Base-by-base conservation (phyloP, 768 basidiomycete species). In the Boletus tomentosulus region DNA sequence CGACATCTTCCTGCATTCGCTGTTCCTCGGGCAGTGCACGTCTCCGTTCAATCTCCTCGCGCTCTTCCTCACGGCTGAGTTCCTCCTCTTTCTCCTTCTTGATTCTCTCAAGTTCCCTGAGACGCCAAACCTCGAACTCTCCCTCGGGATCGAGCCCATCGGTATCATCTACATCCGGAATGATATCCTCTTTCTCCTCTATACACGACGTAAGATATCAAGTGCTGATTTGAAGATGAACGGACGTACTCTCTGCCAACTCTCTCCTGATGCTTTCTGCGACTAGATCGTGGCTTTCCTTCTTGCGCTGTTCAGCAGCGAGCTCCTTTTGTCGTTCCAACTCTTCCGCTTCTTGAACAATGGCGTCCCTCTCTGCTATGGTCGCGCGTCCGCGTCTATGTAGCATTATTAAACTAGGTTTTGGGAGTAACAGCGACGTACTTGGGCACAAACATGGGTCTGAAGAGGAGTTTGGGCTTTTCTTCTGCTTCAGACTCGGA, bases 401-500 rank as follows among this genome's bases (percentile, higher is more conserved):
- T 45, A 28, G 33, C 12, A 47, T 65, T 19, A 52, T 49, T 35
- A 35, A 48, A 22, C 10, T 25, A 35, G 43, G 41, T 45, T 13
- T 44, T 47, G 45, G 35, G 58, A 19, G 10, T 19, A 16, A 24
- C 28, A 30, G 34, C 3, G 46, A 72, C 87, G 54, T 66, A 95
- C 95, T 98, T 98, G 51, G 90, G 90, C 16, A 98, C 83, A 69
- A 98, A 99, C 1, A 96, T 89, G 2, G 97, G 97, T 57, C 95
- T 78, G 71, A 96, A 93, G 58, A 86, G 82, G 6, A 83, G 73
- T 67, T 89, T 87, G 4, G 84, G 81, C 42, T 82, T 76, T 66
- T 86, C 84, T 53, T 86, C 85, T 53, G 89, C 90, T 63, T 92
- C 90, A n/a, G 74, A 76, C 39, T 78, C 81, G 0, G 85, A 88